Conservation (phyloP, 352 stramenopile species). For the Globisporangium apiculatum region DNA sequence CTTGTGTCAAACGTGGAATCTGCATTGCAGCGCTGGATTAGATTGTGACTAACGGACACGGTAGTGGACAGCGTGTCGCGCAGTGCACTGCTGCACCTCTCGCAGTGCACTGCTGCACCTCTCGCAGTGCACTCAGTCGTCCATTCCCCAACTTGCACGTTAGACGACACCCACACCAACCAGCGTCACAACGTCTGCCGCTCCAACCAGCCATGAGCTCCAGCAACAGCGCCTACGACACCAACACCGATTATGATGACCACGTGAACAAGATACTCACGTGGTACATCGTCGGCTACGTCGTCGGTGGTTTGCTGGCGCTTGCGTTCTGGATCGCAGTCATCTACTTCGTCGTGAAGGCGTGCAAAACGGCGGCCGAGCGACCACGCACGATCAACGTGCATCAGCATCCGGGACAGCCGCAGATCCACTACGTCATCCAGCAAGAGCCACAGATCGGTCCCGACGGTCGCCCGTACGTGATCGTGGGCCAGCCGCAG, state of each 20-base stretch:
- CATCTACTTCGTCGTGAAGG: slow-evolving; percentile 2
- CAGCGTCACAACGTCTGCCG: neutral
- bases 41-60: no score
- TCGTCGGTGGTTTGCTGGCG: neutral
- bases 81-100: no score
- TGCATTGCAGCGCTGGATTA: neutral
- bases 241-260: neutral
- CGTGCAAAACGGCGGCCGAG: neutral
- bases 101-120: no score
- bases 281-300: no score
- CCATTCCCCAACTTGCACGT: neutral
- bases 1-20: neutral
- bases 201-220: neutral
- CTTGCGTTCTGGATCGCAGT: slow-evolving; percentile 1
- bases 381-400: neutral
- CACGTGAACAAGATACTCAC: neutral
- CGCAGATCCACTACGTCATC: slow-evolving; percentile 4
- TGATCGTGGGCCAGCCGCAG: neutral
- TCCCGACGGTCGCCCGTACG: neutral
- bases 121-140: neutral
- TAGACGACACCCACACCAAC: neutral
- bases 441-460: neutral
- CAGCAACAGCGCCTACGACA: neutral
- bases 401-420: neutral
- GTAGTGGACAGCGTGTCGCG: no score